Evolutionary conservation across 805 yeast genomes (phyloP), one percentile per base, ranked within the genome.

Genomic region (Yamadazyma olivae): DNA sequence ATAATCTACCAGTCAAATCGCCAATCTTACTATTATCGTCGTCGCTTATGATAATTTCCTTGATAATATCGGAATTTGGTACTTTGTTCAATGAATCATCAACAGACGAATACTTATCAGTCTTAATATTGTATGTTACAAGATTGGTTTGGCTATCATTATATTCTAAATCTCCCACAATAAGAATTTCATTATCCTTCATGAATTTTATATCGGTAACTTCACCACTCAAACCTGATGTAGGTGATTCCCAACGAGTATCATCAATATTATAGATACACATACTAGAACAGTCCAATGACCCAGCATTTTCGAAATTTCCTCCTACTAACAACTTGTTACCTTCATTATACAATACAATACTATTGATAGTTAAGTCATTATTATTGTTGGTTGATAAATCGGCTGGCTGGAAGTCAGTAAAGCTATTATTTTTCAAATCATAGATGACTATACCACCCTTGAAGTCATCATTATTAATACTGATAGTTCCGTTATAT

Each of bases 261-360:
- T 68, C 64, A 3, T 58, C 52, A 41, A 78, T 55, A 48, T 81
- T 81, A 53, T 75, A 86, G 23, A 81, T 59, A 54, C 96, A 89
- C 24, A 90, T 57, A 1, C 77, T 71, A 2, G 66, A 55, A 57
- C 96, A 89, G 17, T 61, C 56, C 21, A 72, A 59, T 4, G 75
- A 61, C 0, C 83, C 81, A 2, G 84, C 80, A 15, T 66, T 54
- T 15, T 68, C 71, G 53, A 85, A 88, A 28, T 73, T 67, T 17
- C 97, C 96, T 26, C 84, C 95, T 9, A 85, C 85, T 20, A 81
- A 65, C 18, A 88, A 58, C 33, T 52, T 46, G n/a, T 51, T 44
- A 5, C 46, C 52, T 17, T 51, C 48, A 29, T 63, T 68, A 39
- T 59, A 57, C 23, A 55, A 51, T 4, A 54, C 70, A 36, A 68